phyloP scores from a whole-genome alignment of 1,284 basidiomycete species.

The Uromyces viciae-fabae region DNA sequence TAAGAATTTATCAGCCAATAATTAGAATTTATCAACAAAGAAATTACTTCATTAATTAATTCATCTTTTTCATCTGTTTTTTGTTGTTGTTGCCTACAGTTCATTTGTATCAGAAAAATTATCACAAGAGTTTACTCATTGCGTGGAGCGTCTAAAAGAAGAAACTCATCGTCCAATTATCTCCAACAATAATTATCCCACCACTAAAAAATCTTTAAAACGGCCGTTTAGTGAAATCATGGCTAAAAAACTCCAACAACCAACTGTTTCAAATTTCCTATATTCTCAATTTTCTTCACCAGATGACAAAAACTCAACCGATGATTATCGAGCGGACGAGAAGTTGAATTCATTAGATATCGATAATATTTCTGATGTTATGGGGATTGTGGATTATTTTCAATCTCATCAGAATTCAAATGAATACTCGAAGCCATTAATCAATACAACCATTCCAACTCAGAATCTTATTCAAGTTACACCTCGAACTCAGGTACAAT shows the following conservation, averaged over 20 bases:
- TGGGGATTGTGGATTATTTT: too few species aligned
- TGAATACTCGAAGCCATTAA: too few species aligned
- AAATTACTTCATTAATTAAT: background rate
- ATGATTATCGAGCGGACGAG: background rate
- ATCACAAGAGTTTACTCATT: background rate
- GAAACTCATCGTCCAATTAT: background rate
- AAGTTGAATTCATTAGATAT: background rate
- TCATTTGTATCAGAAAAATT: slow-evolving; percentile 22
- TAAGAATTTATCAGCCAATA: too few species aligned
- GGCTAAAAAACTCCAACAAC: slow-evolving; percentile 14
- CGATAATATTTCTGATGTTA: background rate
- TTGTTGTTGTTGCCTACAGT: background rate
- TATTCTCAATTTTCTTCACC: slow-evolving; percentile 3
- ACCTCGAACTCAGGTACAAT: too few species aligned
- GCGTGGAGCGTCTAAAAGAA: slow-evolving; percentile 11
- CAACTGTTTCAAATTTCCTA: slow-evolving; percentile 9
- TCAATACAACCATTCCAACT: too few species aligned
- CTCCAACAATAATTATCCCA: background rate
- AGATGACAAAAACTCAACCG: background rate
- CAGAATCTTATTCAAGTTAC: too few species aligned
- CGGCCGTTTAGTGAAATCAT: slow-evolving; percentile 15
- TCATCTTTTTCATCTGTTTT: too few species aligned
- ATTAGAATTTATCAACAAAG: too few species aligned
- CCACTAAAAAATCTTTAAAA: background rate
- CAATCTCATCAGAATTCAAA: too few species aligned